Evolutionary conservation across 2,329 filamentous ascomycete genomes (phyloP), one percentile per base, ranked within the genome.

Genomic region (Aureobasidium subglaciale): DNA sequence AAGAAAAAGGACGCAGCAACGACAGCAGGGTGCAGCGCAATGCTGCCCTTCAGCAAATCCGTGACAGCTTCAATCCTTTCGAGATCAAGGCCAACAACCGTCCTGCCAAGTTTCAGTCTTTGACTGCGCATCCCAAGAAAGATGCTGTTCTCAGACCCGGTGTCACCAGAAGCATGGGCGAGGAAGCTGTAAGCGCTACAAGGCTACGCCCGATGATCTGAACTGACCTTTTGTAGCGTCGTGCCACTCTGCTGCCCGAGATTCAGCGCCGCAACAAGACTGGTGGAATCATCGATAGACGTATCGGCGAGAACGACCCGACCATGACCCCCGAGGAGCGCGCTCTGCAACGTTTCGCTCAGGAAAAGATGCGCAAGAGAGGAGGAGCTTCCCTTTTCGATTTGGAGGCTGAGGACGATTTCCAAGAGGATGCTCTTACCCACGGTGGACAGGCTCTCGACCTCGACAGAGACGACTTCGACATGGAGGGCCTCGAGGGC

Each of bases 41-140:
- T 66, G 85, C 84, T 56, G 88, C 90, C 15, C 78, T 99, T 60
- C 84, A 88, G 63, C 83, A 82, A 56, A 96, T 99, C 68, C 87
- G 93, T 67, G 91, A 97, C 66, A 87, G 91, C 63, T 97, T 97
- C 81, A 99, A 99, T 70, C 93, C 93, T 0, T 99, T 99, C 72
- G 93, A 99, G 68, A 82, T 96, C 69, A 95, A 95, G 72, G 83
- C 87, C 57, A 84, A 86, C 37, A 58, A 59, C 11, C 81, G 86
- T 58, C 87, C 85, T 0, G 84, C 84, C 56, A 97, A 97, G 66
- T 95, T 95, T 61, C 85, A 92, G 40, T 86, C 91, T 41, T 90
- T 88, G 0, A 91, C 80, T 53, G 82, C 81, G 60, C 81, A 81
- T 57, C 77, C 81, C 5, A 57, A 42, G 30, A 35, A 37, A 24